These are phyloP conservation scores for Chrysosporium keratinophilum DNA, from an alignment of 2,329 filamentous ascomycete species.

Conservation along the genomic window DNA sequence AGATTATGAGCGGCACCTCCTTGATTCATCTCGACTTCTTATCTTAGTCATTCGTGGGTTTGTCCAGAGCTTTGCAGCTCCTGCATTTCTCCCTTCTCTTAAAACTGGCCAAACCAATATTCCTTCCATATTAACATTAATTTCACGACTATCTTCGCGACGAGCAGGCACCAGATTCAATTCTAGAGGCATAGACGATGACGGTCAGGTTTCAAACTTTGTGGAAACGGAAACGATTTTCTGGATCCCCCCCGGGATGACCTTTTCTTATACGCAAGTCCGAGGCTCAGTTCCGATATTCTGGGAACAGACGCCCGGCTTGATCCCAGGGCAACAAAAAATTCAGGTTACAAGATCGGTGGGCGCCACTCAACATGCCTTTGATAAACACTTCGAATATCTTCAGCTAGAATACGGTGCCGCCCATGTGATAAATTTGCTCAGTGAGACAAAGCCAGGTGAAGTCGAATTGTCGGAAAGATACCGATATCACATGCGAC, in stretches of 20 bases:
- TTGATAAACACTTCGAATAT: conserved; percentile 88
- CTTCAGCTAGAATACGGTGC: conserved; percentile 79
- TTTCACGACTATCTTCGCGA: conserved; percentile 81
- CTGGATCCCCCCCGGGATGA: conserved; percentile 64
- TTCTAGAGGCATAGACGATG: conserved; percentile 91
- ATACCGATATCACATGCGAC: conserved; percentile 66
- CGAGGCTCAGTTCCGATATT: conserved; percentile 91
- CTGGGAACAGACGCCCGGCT: conserved; percentile 85
- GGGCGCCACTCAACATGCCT: conserved; percentile 86
- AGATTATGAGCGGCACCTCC: conserved; percentile 59
- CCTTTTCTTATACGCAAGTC: conserved; percentile 89
- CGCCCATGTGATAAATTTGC: conserved; percentile 82
- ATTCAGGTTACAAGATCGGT: conserved; percentile 79
- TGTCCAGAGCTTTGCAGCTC: conserved; percentile 66
- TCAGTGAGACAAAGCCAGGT: conserved; percentile 79
- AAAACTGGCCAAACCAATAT: conserved; percentile 56
- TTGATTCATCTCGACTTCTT: conserved; percentile 80
- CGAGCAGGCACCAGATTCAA: conserved; percentile 94
- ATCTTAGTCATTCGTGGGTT: conserved; percentile 93
- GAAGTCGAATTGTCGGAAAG: conserved; percentile 73
- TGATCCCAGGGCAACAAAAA: conserved; percentile 87
- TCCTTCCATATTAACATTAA: conserved; percentile 75
- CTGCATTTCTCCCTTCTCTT: conserved; percentile 62
- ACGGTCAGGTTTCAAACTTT: conserved; percentile 95
- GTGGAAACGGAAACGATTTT: conserved; percentile 96